phyloP scores from a whole-genome alignment of 495 filamentous ascomycete genomes.

The Hyaloscypha hepaticicola region DNA sequence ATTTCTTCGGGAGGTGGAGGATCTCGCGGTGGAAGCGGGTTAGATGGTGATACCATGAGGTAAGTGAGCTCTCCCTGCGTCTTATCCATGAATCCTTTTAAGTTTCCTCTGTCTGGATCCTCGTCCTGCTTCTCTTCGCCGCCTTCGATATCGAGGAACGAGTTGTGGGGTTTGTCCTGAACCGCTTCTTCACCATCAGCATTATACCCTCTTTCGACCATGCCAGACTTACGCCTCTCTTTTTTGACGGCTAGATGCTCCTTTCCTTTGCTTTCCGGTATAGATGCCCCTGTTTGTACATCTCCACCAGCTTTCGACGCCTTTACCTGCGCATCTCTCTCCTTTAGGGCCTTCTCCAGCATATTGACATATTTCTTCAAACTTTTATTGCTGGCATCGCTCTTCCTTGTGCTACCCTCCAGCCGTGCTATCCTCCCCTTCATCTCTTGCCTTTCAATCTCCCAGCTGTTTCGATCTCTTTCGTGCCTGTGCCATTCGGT shows the following conservation, averaged over 20 bases:
- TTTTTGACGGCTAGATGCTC: slow-evolving; percentile 23
- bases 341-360: slow-evolving; percentile 84
- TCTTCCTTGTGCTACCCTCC: slow-evolving; percentile 82
- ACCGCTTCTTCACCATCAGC: slow-evolving; percentile 33
- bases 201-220: neutral
- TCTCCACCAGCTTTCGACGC: slow-evolving; percentile 41
- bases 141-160: slow-evolving; percentile 42
- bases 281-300: slow-evolving; percentile 23
- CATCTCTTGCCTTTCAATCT: slow-evolving; percentile 99
- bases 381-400: slow-evolving; percentile 82
- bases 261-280: slow-evolving; percentile 47
- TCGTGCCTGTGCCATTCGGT: slow-evolving; percentile 99
- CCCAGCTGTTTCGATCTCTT: slow-evolving; percentile 96
- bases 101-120: slow-evolving; percentile 52
- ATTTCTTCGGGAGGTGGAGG: slow-evolving; percentile 50
- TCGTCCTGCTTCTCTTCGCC: slow-evolving; percentile 42
- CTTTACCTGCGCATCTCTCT: slow-evolving; percentile 47
- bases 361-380: slow-evolving; percentile 86
- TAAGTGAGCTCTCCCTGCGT: slow-evolving; percentile 65
- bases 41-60: slow-evolving; percentile 61
- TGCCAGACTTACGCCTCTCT: slow-evolving; percentile 27
- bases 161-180: slow-evolving; percentile 40
- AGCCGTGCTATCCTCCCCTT: slow-evolving; percentile 95
- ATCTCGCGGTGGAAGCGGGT: slow-evolving; percentile 57
- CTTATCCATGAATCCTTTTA: slow-evolving; percentile 62